phyloP scores from a whole-genome alignment of 2,329 filamentous ascomycete species.

The Venturia carpophila region DNA sequence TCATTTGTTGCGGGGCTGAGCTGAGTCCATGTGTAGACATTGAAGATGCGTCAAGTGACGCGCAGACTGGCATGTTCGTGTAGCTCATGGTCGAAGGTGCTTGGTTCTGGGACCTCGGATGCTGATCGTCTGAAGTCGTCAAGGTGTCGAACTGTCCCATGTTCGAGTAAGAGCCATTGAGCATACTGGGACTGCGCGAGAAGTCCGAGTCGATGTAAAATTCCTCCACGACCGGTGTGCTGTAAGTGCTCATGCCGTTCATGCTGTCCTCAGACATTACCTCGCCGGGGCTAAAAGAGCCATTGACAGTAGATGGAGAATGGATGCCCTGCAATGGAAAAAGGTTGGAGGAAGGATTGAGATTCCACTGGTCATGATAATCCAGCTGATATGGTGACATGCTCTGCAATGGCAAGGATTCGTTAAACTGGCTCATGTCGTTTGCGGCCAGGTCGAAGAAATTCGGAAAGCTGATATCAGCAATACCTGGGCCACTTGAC shows the following conservation, averaged over 20 bases:
- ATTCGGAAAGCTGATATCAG: neutral
- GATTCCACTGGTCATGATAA: neutral
- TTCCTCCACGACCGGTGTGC: constrained; percentile 7
- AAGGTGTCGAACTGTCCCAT: neutral
- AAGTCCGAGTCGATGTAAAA: neutral
- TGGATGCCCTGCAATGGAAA: constrained; percentile 22
- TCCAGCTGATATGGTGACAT: constrained; percentile 1
- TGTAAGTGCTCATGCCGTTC: constrained; percentile 11
- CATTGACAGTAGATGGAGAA: constrained; percentile 29
- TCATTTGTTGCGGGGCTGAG: neutral
- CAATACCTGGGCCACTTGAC: neutral
- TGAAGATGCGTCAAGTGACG: neutral
- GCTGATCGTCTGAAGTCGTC: neutral
- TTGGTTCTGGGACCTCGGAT: neutral
- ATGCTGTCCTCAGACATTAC: constrained; percentile 21
- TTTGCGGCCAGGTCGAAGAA: neutral
- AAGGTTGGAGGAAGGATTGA: neutral
- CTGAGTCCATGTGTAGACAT: constrained; percentile 6
- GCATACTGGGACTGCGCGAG: neutral
- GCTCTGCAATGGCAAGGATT: neutral
- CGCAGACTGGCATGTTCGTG: neutral
- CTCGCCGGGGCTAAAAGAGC: constrained; percentile 32
- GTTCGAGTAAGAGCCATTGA: neutral
- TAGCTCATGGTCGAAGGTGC: neutral
- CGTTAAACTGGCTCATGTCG: constrained; percentile 2